phyloP scores from a whole-genome alignment of 1,139 yeast species.

The Debaryomycetaceae sp. region DNA sequence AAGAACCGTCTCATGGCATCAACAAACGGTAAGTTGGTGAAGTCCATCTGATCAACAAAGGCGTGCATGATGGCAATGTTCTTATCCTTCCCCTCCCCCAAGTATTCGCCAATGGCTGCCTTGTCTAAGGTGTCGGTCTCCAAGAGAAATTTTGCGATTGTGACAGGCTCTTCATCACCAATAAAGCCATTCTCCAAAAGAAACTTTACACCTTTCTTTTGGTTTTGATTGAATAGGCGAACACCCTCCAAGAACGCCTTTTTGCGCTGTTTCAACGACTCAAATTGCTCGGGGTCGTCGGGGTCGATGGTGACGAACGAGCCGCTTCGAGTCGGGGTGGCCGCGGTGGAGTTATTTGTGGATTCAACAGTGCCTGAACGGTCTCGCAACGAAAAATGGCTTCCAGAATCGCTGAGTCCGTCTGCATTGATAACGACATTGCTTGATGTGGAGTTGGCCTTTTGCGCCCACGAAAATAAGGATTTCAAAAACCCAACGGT shows the following conservation, averaged over 20 bases:
- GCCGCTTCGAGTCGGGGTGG: slow-evolving; percentile 20
- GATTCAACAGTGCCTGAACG: slow-evolving; percentile 43
- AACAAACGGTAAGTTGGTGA: slow-evolving; percentile 63
- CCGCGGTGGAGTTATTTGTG: slow-evolving; percentile 20
- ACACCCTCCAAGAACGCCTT: slow-evolving; percentile 77
- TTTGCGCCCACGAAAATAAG: slow-evolving; percentile 83
- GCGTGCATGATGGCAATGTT: slow-evolving; percentile 87
- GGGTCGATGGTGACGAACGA: slow-evolving; percentile 35
- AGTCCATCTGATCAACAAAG: slow-evolving; percentile 86
- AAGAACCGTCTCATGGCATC: slow-evolving; percentile 81
- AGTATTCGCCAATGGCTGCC: slow-evolving; percentile 79
- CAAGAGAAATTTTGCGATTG: slow-evolving; percentile 71
- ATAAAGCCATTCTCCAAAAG: slow-evolving; percentile 65
- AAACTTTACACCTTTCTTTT: slow-evolving; percentile 69
- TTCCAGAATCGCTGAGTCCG: slow-evolving; percentile 13
- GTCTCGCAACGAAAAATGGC: slow-evolving; percentile 25
- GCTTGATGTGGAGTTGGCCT: slow-evolving; percentile 15
- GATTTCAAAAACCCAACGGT: slow-evolving; percentile 82
- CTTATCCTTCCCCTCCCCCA: slow-evolving; percentile 84
- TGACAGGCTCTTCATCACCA: slow-evolving; percentile 51
- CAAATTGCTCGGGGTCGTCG: slow-evolving; percentile 85
- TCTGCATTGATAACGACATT: slow-evolving; percentile 2
- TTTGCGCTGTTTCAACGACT: slow-evolving; percentile 76
- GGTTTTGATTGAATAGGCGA: slow-evolving; percentile 76
- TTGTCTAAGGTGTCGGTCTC: slow-evolving; percentile 81